Conservation (phyloP, 2,329 filamentous ascomycete genomes). For the Rachicladosporium sp. region DNA sequence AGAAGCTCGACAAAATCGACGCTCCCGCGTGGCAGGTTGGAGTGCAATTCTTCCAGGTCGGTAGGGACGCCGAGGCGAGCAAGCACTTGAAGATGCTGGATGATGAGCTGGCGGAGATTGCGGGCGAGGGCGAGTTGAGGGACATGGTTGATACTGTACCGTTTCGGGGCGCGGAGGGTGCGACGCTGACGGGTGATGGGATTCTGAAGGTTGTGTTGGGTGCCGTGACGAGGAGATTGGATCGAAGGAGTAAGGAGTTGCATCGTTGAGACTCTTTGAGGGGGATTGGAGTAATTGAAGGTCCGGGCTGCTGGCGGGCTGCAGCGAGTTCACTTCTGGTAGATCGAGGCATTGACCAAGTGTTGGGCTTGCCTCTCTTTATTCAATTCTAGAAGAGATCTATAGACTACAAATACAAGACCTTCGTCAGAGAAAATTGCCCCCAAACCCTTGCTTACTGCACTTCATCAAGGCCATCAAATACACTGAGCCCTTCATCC, state of each 20-base stretch:
- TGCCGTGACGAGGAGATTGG: conserved; percentile 55
- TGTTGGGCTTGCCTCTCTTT: no score
- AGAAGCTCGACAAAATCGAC: conserved; percentile 54
- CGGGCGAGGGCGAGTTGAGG: conserved; percentile 45
- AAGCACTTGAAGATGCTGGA: conserved; percentile 60
- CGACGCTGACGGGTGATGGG: conserved; percentile 51
- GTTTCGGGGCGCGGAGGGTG: conserved; percentile 45
- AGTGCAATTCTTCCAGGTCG: conserved; percentile 93
- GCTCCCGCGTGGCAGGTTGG: conserved; percentile 75
- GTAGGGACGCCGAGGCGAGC: conserved; percentile 54
- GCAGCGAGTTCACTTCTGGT: neutral
- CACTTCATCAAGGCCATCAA: no score
- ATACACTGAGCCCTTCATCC: no score
- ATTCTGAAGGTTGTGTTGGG: conserved; percentile 78
- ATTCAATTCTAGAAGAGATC: no score
- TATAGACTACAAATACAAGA: no score
- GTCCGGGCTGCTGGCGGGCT: neutral
- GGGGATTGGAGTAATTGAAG: neutral
- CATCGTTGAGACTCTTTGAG: neutral
- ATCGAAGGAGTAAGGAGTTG: conserved; percentile 32
- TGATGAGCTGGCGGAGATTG: conserved; percentile 49
- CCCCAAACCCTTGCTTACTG: no score
- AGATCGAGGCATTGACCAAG: no score
- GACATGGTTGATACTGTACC: conserved; percentile 91
- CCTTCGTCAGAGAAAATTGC: no score